A percentile compares a stretch with the other conserved stretches of the same genome.
phyloP scores from a whole-genome alignment of 768 basidiomycete genomes.

The Sutorius australiensis region DNA sequence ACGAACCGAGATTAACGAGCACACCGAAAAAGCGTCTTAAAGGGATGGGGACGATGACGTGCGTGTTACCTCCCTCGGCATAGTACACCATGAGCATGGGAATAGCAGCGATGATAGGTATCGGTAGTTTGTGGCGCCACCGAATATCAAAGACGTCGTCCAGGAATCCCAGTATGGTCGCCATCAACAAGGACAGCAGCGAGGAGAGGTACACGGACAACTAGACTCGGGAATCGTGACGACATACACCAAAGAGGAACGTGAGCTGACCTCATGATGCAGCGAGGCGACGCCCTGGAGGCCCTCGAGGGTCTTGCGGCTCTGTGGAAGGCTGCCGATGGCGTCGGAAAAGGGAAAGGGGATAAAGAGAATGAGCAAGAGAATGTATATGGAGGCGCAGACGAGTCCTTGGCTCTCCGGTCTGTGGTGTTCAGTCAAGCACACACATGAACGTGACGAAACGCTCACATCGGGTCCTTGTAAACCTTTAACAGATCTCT shows the following conservation, averaged over 20 bases:
- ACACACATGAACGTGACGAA: neutral
- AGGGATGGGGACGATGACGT: constrained; percentile 89
- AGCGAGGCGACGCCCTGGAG: constrained; percentile 49
- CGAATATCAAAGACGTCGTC: constrained; percentile 99
- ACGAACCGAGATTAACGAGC: constrained; percentile 86
- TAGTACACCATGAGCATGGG: constrained; percentile 96
- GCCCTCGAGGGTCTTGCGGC: constrained; percentile 45
- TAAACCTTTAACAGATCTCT: constrained; percentile 84
- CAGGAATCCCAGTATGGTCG: constrained; percentile 91
- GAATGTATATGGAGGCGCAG: constrained; percentile 84
- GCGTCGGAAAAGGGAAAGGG: constrained; percentile 90
- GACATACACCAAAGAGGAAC: neutral
- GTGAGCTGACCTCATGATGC: constrained; percentile 66
- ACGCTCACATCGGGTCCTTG: constrained; percentile 60
- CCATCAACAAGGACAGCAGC: constrained; percentile 85
- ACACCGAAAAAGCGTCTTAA: constrained; percentile 69
- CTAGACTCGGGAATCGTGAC: constrained; percentile 35
- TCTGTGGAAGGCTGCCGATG: constrained; percentile 45
- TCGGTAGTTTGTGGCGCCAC: constrained; percentile 97
- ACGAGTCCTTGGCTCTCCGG: constrained; percentile 94
- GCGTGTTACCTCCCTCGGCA: constrained; percentile 89
- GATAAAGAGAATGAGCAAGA: constrained; percentile 85
- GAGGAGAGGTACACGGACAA: constrained; percentile 91
- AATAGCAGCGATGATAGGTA: constrained; percentile 93
- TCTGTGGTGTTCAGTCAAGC: constrained; percentile 38